A percentile compares a stretch with the other conserved stretches of the same genome.
These are phyloP conservation scores for Beauveria scarabaeidicola DNA, from an alignment of 2,329 filamentous ascomycete species.

Conservation along the genomic window DNA sequence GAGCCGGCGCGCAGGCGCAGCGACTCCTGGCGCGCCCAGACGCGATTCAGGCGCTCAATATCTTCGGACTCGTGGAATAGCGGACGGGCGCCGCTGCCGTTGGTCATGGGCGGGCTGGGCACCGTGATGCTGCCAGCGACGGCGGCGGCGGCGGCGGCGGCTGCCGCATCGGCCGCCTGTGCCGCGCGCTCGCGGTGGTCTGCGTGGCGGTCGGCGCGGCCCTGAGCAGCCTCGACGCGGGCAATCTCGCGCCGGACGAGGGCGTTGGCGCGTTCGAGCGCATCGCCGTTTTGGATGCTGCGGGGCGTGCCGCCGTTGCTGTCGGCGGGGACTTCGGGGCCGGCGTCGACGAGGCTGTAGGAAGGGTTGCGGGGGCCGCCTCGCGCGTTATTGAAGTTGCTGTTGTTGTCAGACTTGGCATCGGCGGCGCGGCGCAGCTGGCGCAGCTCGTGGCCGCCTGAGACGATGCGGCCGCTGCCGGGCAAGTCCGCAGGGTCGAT, in stretches of 20 bases:
- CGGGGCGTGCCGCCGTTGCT: constrained; percentile 11
- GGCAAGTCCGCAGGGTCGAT: background rate
- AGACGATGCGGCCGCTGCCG: background rate
- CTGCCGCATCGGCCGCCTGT: constrained; percentile 23
- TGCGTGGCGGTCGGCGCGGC: constrained; percentile 41
- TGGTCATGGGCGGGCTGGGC: constrained; percentile 17
- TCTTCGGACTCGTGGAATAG: constrained; percentile 39
- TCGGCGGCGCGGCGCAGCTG: constrained; percentile 35
- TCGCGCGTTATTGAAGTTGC: constrained; percentile 14
- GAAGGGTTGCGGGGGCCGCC: constrained; percentile 22
- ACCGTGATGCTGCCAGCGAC: constrained; percentile 10
- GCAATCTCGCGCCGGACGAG: constrained; percentile 45
- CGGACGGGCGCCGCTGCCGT: constrained; percentile 20
- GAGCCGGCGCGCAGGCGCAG: constrained; percentile 32
- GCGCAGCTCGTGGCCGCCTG: constrained; percentile 31
- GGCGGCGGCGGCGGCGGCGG: constrained; percentile 17
- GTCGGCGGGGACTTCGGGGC: background rate
- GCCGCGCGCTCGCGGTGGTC: constrained; percentile 31
- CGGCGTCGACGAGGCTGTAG: constrained; percentile 9
- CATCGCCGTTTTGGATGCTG: constrained; percentile 16
- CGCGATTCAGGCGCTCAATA: constrained; percentile 43
- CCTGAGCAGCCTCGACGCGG: constrained; percentile 42
- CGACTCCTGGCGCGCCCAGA: constrained; percentile 47
- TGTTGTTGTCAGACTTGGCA: constrained; percentile 15
- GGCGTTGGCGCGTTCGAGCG: constrained; percentile 38